Conservation (phyloP, 495 filamentous ascomycete genomes). For the Aspergillus mulundensis region DNA sequence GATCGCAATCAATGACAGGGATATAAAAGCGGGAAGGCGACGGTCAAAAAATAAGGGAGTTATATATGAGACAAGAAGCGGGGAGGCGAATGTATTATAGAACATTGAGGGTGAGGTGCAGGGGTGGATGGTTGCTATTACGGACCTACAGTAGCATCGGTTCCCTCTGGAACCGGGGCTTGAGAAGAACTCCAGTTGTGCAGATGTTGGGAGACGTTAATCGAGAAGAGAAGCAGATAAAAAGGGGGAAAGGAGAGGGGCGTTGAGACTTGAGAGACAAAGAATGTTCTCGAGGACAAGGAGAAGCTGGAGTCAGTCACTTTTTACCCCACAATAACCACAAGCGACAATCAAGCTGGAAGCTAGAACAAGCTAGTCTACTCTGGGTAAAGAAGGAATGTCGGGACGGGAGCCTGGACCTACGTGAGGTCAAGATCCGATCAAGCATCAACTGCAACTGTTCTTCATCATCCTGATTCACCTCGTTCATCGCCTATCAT, state of each 20-base stretch:
- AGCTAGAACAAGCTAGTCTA: no score
- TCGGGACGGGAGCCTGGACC: conserved; percentile 7
- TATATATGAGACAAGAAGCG: conserved; percentile 5
- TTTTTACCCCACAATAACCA: conserved; percentile 21
- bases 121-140: background rate
- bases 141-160: background rate
- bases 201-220: background rate
- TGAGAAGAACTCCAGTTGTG: background rate
- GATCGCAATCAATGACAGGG: conserved; percentile 6
- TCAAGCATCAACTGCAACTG: no score
- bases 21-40: conserved; percentile 6
- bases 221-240: background rate
- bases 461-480: no score
- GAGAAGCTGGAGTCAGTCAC: background rate
- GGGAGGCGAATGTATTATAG: background rate
- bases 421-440: background rate
- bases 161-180: background rate
- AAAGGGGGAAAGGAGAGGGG: background rate
- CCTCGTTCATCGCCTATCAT: no score
- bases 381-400: no score
- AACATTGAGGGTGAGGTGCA: background rate
- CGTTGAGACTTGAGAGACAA: background rate
- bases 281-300: no score
- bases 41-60: conserved; percentile 12
- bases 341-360: background rate